These are phyloP conservation scores for Nemania serpens DNA, from an alignment of 2,329 filamentous ascomycete genomes.

Conservation along the genomic window DNA sequence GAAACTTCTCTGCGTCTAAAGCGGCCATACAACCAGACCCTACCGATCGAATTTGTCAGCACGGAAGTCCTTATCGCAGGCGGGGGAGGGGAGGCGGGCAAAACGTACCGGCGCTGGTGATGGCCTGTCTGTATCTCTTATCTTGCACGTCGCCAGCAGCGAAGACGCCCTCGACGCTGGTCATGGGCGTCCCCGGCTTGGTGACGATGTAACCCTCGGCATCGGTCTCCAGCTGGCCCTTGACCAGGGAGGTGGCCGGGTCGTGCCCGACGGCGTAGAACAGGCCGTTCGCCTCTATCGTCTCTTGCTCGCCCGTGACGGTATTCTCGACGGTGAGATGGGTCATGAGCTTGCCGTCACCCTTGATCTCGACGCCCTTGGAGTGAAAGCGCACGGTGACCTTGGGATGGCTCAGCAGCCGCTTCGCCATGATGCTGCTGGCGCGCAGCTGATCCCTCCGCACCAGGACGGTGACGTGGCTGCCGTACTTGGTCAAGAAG, in stretches of 20 bases:
- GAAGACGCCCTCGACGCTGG: slow-evolving; percentile 89
- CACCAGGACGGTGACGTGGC: slow-evolving; percentile 92
- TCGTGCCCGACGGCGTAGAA: slow-evolving; percentile 99
- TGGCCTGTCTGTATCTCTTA: slow-evolving; percentile 96
- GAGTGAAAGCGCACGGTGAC: slow-evolving; percentile 88
- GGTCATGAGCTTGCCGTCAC: slow-evolving; percentile 87
- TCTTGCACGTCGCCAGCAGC: slow-evolving; percentile 98
- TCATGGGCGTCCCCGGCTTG: slow-evolving; percentile 80
- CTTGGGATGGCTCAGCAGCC: slow-evolving; percentile 83
- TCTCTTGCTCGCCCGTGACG: slow-evolving; percentile 75
- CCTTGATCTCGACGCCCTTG: slow-evolving; percentile 80
- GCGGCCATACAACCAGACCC: slow-evolving; percentile 95
- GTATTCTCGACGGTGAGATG: slow-evolving; percentile 83
- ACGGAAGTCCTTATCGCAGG: background rate
- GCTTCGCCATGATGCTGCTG: slow-evolving; percentile 87
- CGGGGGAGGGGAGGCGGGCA: background rate
- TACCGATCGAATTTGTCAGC: slow-evolving; percentile 42
- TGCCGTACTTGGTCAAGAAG: slow-evolving; percentile 97
- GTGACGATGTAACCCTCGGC: slow-evolving; percentile 90
- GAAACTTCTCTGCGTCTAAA: slow-evolving; percentile 91
- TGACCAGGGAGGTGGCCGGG: slow-evolving; percentile 87
- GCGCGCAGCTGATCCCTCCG: slow-evolving; percentile 85
- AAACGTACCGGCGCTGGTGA: slow-evolving; percentile 88
- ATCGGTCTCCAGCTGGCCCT: slow-evolving; percentile 87
- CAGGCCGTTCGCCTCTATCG: slow-evolving; percentile 86